Evolutionary conservation across 768 basidiomycete genomes (phyloP).

Genomic region (Clavulina sp.): DNA sequence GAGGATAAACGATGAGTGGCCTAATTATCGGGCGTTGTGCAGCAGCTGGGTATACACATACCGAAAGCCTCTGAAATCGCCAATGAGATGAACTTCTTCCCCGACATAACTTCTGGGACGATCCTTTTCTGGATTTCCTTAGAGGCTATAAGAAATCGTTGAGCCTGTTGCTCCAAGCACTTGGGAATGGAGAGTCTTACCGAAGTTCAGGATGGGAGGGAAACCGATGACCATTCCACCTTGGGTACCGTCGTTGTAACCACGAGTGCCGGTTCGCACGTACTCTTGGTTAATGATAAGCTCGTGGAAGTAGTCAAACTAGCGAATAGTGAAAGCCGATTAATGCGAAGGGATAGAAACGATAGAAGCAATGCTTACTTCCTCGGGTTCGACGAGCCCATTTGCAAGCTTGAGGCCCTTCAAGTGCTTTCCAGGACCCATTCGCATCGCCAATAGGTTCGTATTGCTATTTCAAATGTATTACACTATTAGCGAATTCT

Average conservation of each 20-base stretch:
- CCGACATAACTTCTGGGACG: conserved; percentile 52
- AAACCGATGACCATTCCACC: conserved; percentile 53
- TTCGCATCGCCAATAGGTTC: conserved; percentile 74
- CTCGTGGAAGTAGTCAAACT: conserved; percentile 89
- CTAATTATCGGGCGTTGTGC: no score
- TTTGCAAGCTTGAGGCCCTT: conserved; percentile 59
- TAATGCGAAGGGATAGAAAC: not conserved
- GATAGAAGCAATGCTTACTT: conserved; percentile 16
- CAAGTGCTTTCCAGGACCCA: conserved; percentile 81
- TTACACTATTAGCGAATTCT: conserved; percentile 31
- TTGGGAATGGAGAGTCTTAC: conserved; percentile 32
- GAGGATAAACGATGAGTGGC: no score
- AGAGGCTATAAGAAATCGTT: conserved; percentile 62
- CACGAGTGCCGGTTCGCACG: conserved; percentile 64
- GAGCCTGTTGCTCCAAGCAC: conserved; percentile 46
- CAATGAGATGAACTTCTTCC: conserved; percentile 72
- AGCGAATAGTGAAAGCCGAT: not conserved
- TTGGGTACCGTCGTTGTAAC: conserved; percentile 56
- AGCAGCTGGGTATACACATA: no score
- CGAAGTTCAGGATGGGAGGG: conserved; percentile 80
- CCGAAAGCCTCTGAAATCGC: conserved; percentile 94
- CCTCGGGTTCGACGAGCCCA: conserved; percentile 57
- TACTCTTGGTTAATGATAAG: conserved; percentile 69
- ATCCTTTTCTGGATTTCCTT: conserved; percentile 53
- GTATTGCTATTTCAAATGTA: not conserved